A percentile compares a stretch with the other conserved stretches of the same genome.
phyloP scores from a whole-genome alignment of 805 yeast species.

The Candida hungchunana region DNA sequence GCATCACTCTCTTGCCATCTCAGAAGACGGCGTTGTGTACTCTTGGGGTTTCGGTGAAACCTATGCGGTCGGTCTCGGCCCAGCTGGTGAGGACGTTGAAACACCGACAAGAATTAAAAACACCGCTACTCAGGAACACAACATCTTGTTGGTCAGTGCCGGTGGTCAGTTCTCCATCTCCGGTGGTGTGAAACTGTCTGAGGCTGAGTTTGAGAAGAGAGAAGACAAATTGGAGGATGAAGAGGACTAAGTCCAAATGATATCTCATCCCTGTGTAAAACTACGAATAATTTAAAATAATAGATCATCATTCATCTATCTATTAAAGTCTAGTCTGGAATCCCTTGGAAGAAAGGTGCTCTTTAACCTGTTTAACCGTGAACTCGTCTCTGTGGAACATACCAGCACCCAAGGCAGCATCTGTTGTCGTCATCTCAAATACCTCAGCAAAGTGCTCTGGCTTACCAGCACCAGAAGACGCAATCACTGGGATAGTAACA shows the following conservation, averaged over 20 bases:
- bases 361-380: conserved; percentile 79
- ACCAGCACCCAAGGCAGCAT: conserved; percentile 99
- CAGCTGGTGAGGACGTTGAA: conserved; percentile 79
- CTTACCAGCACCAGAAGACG: conserved; percentile 95
- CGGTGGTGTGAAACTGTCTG: conserved; percentile 58
- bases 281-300: too few species aligned
- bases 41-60: conserved; percentile 99
- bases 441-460: conserved; percentile 91
- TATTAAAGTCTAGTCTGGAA: conserved; percentile 67
- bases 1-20: conserved; percentile 86
- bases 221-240: conserved; percentile 51
- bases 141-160: conserved; percentile 72
- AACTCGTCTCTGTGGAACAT: conserved; percentile 96
- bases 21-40: conserved; percentile 78
- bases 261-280: neutral
- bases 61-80: conserved; percentile 94
- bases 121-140: conserved; percentile 84
- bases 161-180: conserved; percentile 96
- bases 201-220: conserved; percentile 38
- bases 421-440: conserved; percentile 74
- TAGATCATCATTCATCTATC: too few species aligned
- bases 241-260: conserved; percentile 23
- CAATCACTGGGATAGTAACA: conserved; percentile 89
- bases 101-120: conserved; percentile 86
- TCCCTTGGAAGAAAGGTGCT: conserved; percentile 52